Evolutionary conservation across 441 rosid species (phyloP), one percentile per base, ranked within the genome.

Genomic region (Macaranga tanarius): DNA sequence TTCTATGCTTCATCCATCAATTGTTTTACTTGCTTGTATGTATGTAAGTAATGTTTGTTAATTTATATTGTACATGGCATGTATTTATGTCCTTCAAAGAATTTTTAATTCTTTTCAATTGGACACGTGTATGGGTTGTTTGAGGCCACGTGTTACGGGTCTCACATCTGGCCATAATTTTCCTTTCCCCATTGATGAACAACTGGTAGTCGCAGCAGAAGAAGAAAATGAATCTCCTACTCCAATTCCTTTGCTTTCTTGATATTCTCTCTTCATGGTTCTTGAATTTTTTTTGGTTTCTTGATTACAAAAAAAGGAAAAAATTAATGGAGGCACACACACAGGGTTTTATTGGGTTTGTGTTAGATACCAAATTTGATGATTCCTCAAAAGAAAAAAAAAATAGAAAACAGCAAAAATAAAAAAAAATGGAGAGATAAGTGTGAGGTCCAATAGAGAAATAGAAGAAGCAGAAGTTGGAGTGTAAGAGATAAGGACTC

Each of bases 101-200:
- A n/a, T n/a, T n/a, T n/a, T n/a, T n/a, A n/a, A n/a, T n/a, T n/a
- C n/a, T n/a, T n/a, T n/a, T n/a, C n/a, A n/a, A n/a, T n/a, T n/a
- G n/a, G n/a, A n/a, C n/a, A n/a, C n/a, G n/a, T n/a, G n/a, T n/a
- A n/a, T n/a, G n/a, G n/a, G n/a, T n/a, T n/a, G n/a, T n/a, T n/a
- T n/a, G n/a, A n/a, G n/a, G n/a, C n/a, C n/a, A n/a, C n/a, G n/a
- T n/a, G n/a, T n/a, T n/a, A n/a, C n/a, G n/a, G n/a, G n/a, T n/a
- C n/a, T n/a, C n/a, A n/a, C n/a, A n/a, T 81, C 89, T 57, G 87
- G 84, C 86, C 88, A 81, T 57, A 84, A 48, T 80, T 86, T 90
- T 58, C 76, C 85, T 65, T 78, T 84, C 45, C 73, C 80, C 78
- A 80, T 67, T 58, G 90, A 72, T 26, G 87, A 68, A 70, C 76